phyloP scores from a whole-genome alignment of 345 rosid genomes.

The Hibiscus trionum region DNA sequence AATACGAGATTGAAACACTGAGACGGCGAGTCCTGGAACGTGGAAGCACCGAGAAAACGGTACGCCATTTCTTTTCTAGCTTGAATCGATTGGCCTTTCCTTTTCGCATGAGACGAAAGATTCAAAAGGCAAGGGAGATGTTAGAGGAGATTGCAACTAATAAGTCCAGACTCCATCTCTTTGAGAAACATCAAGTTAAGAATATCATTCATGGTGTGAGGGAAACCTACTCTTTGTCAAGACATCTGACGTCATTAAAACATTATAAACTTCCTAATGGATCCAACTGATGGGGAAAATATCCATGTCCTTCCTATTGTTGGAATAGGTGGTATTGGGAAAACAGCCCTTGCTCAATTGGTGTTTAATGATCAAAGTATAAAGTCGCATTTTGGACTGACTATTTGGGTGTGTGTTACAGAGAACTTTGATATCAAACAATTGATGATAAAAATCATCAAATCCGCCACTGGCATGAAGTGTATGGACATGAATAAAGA shows the following conservation, averaged over 20 bases:
- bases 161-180: not conserved
- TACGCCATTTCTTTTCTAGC: not conserved
- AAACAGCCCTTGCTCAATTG: not conserved
- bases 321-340: slow-evolving; percentile 14
- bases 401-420: slow-evolving; percentile 12
- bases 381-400: slow-evolving; percentile 7
- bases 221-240: slow-evolving; percentile 17
- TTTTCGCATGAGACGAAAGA: not conserved
- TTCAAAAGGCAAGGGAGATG: not conserved
- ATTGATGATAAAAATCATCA: not conserved
- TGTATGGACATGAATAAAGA: not conserved
- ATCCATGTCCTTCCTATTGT: slow-evolving; percentile 16
- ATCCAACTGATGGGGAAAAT: not conserved
- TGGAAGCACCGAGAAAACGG: not conserved
- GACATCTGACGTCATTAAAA: slow-evolving; percentile 5
- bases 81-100: not conserved
- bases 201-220: not conserved
- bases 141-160: not conserved
- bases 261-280: slow-evolving; percentile 6
- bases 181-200: not conserved
- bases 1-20: slow-evolving; percentile 1
- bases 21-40: not conserved
- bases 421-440: not conserved
- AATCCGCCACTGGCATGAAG: not conserved
- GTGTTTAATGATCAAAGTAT: not conserved